These are phyloP conservation scores for Enterospora canceri DNA, from an alignment of 371 early-diverging fungal genomes.

Conservation along the genomic window DNA sequence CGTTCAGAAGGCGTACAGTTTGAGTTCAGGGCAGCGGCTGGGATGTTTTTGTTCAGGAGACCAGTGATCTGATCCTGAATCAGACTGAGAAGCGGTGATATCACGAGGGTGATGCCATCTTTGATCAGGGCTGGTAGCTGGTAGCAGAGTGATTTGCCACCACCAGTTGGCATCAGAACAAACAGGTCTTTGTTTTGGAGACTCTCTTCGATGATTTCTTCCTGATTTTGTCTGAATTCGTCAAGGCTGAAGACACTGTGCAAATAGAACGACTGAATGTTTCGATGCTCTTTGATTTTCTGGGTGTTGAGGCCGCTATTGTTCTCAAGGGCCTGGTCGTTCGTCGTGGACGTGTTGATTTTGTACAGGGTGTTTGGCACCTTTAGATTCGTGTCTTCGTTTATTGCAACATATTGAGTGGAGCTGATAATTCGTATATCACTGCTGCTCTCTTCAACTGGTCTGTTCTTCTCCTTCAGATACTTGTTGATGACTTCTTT, in stretches of 20 bases:
- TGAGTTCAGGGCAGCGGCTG: constrained; percentile 62
- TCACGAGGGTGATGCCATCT: constrained; percentile 74
- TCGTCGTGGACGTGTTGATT: too few species aligned
- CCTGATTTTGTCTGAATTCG: constrained; percentile 75
- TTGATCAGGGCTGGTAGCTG: constrained; percentile 75
- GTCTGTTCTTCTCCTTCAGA: too few species aligned
- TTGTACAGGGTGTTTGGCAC: too few species aligned
- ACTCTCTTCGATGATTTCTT: constrained; percentile 77
- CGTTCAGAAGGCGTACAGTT: constrained; percentile 56
- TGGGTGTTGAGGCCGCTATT: too few species aligned
- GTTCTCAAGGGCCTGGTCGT: too few species aligned
- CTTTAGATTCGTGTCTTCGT: too few species aligned
- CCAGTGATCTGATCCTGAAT: constrained; percentile 88
- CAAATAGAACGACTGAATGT: constrained; percentile 20
- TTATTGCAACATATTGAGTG: too few species aligned
- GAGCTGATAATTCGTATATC: too few species aligned
- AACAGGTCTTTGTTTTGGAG: constrained; percentile 75
- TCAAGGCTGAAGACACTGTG: constrained; percentile 62
- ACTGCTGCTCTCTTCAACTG: too few species aligned
- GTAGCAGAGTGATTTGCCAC: constrained; percentile 92
- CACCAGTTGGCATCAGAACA: constrained; percentile 98
- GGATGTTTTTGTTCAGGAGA: constrained; percentile 65
- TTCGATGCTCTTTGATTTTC: neutral
- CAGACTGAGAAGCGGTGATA: constrained; percentile 83
- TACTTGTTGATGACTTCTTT: too few species aligned